A percentile compares a stretch with the other conserved stretches of the same genome.
These are phyloP conservation scores for Trametes sp. DNA, from an alignment of 1,284 basidiomycete species.

Conservation along the genomic window DNA sequence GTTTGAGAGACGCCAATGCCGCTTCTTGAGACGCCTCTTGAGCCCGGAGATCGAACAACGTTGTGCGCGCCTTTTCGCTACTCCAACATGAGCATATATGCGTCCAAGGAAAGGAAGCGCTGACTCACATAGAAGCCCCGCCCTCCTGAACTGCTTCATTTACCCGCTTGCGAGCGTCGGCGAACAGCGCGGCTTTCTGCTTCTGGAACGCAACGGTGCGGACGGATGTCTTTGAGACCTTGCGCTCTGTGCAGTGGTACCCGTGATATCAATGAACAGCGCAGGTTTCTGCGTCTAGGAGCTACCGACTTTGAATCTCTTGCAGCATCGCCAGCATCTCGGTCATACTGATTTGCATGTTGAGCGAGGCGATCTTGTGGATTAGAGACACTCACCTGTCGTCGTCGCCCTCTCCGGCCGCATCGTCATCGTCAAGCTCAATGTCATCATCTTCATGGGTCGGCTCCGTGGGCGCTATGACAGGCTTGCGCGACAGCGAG, in stretches of 20 bases:
- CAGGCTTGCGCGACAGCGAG: conserved; percentile 1
- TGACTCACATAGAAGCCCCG: conserved; percentile 38
- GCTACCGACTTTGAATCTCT: conserved; percentile 41
- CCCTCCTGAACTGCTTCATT: conserved; percentile 39
- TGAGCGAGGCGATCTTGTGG: not conserved
- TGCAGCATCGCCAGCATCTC: conserved; percentile 45
- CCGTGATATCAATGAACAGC: not conserved
- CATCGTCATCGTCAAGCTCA: conserved; percentile 17
- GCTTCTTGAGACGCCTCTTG: conserved; percentile 37
- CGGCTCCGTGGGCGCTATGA: not conserved
- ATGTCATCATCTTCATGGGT: conserved; percentile 1
- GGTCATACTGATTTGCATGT: conserved; percentile 29
- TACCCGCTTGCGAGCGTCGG: conserved; percentile 39
- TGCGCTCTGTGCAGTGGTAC: conserved; percentile 37
- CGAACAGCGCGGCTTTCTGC: conserved; percentile 41
- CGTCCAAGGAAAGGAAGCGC: not conserved
- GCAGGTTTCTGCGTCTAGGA: not conserved
- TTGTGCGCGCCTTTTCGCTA: conserved; percentile 40
- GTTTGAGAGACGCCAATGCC: conserved; percentile 33
- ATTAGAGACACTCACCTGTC: conserved; percentile 32
- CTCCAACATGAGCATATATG: not conserved
- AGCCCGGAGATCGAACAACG: conserved; percentile 36
- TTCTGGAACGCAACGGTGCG: conserved; percentile 39
- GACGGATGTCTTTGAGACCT: conserved; percentile 40
- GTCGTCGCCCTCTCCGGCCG: conserved; percentile 29